Conservation (phyloP, 2,329 filamentous ascomycete species). For the Pseudogymnoascus sp. region DNA sequence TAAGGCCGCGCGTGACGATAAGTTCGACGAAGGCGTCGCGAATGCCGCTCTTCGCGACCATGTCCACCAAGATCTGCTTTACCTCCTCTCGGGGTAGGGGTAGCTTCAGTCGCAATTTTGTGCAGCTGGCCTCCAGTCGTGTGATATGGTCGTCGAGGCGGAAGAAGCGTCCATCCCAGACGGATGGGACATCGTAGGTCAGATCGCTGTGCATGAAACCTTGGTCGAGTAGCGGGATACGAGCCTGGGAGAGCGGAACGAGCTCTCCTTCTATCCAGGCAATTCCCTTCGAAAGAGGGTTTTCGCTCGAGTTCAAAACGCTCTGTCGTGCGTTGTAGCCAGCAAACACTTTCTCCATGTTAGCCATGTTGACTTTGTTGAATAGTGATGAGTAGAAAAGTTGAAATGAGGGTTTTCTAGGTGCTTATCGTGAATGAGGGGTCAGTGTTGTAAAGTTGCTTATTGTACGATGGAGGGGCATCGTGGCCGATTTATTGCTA, state of each 20-base stretch:
- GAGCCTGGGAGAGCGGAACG: slow-evolving; percentile 38
- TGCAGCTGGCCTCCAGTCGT: slow-evolving; percentile 38
- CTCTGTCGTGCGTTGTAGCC: slow-evolving; percentile 30
- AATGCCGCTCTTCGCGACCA: slow-evolving; percentile 41
- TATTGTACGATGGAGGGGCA: background rate
- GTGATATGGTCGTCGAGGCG: slow-evolving; percentile 43
- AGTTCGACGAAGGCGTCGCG: slow-evolving; percentile 43
- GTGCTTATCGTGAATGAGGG: background rate
- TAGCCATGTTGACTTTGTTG: slow-evolving; percentile 30
- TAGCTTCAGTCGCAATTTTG: slow-evolving; percentile 38
- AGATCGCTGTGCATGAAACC: slow-evolving; percentile 46
- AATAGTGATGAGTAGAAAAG: background rate
- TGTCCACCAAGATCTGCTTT: slow-evolving; percentile 34
- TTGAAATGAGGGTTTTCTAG: background rate
- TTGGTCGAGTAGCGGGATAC: slow-evolving; percentile 44
- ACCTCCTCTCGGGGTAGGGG: slow-evolving; percentile 36
- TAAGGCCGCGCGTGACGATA: slow-evolving; percentile 43
- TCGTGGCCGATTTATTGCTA: slow-evolving; percentile 1
- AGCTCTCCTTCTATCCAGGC: slow-evolving; percentile 41
- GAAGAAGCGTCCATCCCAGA: slow-evolving; percentile 47
- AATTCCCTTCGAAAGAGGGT: slow-evolving; percentile 37
- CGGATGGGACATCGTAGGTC: slow-evolving; percentile 45
- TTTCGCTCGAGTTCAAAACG: slow-evolving; percentile 29
- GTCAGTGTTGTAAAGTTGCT: background rate
- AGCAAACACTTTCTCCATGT: slow-evolving; percentile 38